A percentile compares a stretch with the other conserved stretches of the same genome.
Evolutionary conservation across 2,329 filamentous ascomycete species (phyloP).

Genomic region (Aspergillus sergii): DNA sequence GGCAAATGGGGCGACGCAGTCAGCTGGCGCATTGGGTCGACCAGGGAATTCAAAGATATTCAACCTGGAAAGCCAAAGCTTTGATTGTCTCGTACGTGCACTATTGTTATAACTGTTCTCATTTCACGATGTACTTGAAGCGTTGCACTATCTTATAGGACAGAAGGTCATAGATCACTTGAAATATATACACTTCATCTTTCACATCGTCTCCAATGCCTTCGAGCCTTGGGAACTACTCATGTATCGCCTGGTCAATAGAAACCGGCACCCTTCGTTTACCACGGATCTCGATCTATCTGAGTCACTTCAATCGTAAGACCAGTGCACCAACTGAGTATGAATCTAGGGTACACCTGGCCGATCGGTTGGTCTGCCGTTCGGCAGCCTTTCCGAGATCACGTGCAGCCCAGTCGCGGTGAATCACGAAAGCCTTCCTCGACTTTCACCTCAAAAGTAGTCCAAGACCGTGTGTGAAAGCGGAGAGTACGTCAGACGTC

Average conservation of each 20-base stretch:
- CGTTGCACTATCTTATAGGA: background rate
- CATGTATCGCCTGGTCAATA: background rate
- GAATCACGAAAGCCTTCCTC: too few relatives aligned
- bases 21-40: constrained; percentile 50
- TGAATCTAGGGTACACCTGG: background rate
- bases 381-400: background rate
- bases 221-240: background rate
- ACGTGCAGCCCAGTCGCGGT: background rate
- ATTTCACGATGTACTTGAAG: background rate
- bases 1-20: constrained; percentile 49
- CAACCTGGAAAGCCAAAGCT: constrained; percentile 25
- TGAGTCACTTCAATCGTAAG: too few relatives aligned
- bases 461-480: too few relatives aligned
- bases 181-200: background rate
- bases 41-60: constrained; percentile 31
- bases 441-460: too few relatives aligned
- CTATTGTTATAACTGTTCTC: background rate
- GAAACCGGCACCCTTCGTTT: rapidly evolving
- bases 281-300: too few relatives aligned
- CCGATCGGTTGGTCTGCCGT: background rate
- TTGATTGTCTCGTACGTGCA: constrained; percentile 5
- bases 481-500: too few relatives aligned
- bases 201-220: background rate
- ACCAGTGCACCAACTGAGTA: too few relatives aligned
- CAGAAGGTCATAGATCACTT: background rate